Base-by-base conservation (phyloP, 116 monocot genomes). In the Dioscorea cayenensis region DNA sequence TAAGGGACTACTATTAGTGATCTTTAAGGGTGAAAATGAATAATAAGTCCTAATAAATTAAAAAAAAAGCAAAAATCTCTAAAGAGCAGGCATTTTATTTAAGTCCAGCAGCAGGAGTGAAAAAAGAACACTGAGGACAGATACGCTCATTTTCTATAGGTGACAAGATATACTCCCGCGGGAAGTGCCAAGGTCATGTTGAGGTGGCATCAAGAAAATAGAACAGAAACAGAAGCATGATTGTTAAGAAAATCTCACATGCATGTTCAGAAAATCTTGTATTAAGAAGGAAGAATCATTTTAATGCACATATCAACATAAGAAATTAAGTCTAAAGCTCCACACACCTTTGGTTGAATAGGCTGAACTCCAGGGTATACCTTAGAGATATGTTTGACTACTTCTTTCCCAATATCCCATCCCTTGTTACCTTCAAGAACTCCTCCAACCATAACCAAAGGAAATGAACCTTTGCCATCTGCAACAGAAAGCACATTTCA, bases 401-500 rank as follows among this genome's bases (percentile, higher is more conserved):
- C 89, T 87, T 94, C 94, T 60, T 81, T 89, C 28, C 88, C 93
- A 43, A 99, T 89, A 74, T 99, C 87, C 99, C 94, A 91, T 20
- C 71, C 85, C 82, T 80, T 80, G 28, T 92, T 88, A 32, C 84
- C 76, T 78, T 85, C 90, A 61, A 96, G 78, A 72, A 99, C 94
- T 64, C 94, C 91, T 75, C 99, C 99, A 71, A 99, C 99, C 91
- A 99, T 85, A 28, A 99, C 99, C 65, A 99, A 78, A 2, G 99
- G 99, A 66, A 99, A 99, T 36, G 74, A 64, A 72, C 59, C 72
- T 27, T 79, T 91, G 22, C 95, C 86, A 81, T 95, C 92, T 95
- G 77, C 74, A 89, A 71, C 20, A 55, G 17, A 55, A n/a, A 16
- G 43, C 43, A 43, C 8, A 7, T 43, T 43, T 43, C 6, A 43